phyloP scores from a whole-genome alignment of 2,329 filamentous ascomycete species.

The Arthrobotrys musiformis region DNA sequence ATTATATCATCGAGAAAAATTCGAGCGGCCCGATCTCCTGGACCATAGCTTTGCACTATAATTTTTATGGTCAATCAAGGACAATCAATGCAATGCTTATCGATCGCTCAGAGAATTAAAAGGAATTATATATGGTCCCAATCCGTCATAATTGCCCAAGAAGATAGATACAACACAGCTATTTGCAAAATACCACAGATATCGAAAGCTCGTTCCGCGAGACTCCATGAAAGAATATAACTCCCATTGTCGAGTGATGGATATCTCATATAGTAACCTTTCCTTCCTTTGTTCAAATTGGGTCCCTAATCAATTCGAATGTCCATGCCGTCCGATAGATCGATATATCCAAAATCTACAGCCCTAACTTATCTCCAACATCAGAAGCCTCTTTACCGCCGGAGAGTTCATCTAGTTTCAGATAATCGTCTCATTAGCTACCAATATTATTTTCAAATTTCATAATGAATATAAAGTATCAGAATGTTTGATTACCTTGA shows the following conservation, averaged over 20 bases:
- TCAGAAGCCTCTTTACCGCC: constrained; percentile 39
- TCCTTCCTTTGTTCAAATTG: not conserved
- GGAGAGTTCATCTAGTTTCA: constrained; percentile 34
- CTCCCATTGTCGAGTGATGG: no score
- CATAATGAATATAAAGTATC: not conserved
- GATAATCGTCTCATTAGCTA: not conserved
- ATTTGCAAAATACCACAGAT: not conserved
- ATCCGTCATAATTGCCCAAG: not conserved
- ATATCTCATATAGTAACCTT: not conserved
- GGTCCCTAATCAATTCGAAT: not conserved
- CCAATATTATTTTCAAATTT: no score
- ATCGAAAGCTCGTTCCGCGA: not conserved
- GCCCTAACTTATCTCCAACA: constrained; percentile 31
- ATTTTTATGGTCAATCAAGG: no score
- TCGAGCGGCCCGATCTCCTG: no score
- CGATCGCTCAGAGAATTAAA: no score
- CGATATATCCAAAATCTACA: constrained; percentile 1
- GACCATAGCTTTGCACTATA: no score
- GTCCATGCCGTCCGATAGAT: no score
- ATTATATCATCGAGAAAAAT: no score
- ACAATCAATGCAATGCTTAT: no score
- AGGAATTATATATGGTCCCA: not conserved
- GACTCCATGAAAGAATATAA: not conserved
- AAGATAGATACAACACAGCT: not conserved
- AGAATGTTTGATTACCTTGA: constrained; percentile 59